Evolutionary conservation across 371 early-diverging fungal species (phyloP), one percentile per base, ranked within the genome.

Genomic region (Blastocladiella emersonii): DNA sequence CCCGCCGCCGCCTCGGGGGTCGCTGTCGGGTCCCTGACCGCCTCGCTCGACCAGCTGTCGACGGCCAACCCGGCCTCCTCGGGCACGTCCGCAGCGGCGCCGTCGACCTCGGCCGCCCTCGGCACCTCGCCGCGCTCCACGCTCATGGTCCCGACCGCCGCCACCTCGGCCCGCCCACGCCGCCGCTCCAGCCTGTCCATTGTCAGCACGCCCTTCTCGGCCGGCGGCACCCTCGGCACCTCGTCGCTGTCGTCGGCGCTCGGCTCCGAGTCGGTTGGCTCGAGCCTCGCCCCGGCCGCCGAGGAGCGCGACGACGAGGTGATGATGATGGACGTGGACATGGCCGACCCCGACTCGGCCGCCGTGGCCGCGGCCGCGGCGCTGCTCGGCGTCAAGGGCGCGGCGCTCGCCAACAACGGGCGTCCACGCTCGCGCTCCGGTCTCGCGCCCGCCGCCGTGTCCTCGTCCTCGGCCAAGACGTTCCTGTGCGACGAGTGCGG

Each of bases 401-500:
- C 45, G 3, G 8, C 45, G 19, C 19, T 44, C 4, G 12, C 71
- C 45, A 44, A 44, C 3, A 12, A 21, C 19, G 45, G n/a, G n/a
- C n/a, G n/a, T n/a, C n/a, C n/a, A n/a, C n/a, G n/a, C n/a, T n/a
- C n/a, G n/a, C n/a, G n/a, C n/a, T n/a, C n/a, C n/a, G n/a, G n/a
- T n/a, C n/a, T n/a, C n/a, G n/a, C n/a, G n/a, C n/a, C n/a, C n/a
- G n/a, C n/a, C n/a, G n/a, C n/a, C n/a, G n/a, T n/a, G n/a, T n/a
- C n/a, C n/a, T n/a, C n/a, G n/a, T n/a, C n/a, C n/a, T 72, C 30
- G 56, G 56, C 34, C 59, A 56, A 56, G 56, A 13, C 27, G 44
- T 59, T 35, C 43, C 19, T 59, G 60, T 87, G 87, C 59, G 69
- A 75, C 30, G 80, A 78, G 32, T 87, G 88, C 71, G 85, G 85